phyloP scores from a whole-genome alignment of 2,329 filamentous ascomycete species.

The Huntiella decipiens region DNA sequence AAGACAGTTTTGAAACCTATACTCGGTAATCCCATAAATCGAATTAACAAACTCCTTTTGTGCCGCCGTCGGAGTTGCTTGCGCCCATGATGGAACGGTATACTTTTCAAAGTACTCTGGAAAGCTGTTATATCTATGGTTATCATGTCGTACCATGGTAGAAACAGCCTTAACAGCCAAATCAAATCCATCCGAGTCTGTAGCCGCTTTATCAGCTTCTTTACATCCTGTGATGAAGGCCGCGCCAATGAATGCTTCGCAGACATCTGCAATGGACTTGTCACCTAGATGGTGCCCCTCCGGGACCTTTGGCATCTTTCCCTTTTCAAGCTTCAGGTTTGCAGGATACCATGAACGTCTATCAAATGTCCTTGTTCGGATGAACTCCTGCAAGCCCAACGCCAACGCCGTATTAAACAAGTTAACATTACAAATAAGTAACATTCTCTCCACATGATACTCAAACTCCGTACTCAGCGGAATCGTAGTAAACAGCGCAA shows the following conservation, averaged over 20 bases:
- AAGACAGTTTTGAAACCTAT: constrained; percentile 53
- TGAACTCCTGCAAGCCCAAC: constrained; percentile 48
- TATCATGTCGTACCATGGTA: constrained; percentile 45
- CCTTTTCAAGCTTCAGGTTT: constrained; percentile 51
- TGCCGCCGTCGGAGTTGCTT: constrained; percentile 36
- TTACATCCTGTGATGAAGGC: constrained; percentile 37
- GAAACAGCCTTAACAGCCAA: constrained; percentile 45
- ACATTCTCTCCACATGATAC: constrained; percentile 80
- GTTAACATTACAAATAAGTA: constrained; percentile 79
- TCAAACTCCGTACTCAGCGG: constrained; percentile 67
- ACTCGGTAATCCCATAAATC: constrained; percentile 37
- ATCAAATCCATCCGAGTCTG: constrained; percentile 24
- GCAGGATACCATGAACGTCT: constrained; percentile 79
- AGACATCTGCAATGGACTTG: constrained; percentile 87
- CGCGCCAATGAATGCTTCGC: constrained; percentile 83
- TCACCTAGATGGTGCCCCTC: constrained; percentile 53
- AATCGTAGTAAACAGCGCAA: constrained; percentile 60
- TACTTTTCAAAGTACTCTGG: constrained; percentile 56
- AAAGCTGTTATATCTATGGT: constrained; percentile 53
- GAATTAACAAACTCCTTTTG: constrained; percentile 50
- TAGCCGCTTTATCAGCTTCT: constrained; percentile 21
- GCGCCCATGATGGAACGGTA: constrained; percentile 52
- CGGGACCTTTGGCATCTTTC: constrained; percentile 36
- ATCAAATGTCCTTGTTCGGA: constrained; percentile 69
- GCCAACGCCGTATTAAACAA: constrained; percentile 59